These are phyloP conservation scores for Globisporangium camurandrum DNA, from an alignment of 352 stramenopile genomes.

Conservation along the genomic window DNA sequence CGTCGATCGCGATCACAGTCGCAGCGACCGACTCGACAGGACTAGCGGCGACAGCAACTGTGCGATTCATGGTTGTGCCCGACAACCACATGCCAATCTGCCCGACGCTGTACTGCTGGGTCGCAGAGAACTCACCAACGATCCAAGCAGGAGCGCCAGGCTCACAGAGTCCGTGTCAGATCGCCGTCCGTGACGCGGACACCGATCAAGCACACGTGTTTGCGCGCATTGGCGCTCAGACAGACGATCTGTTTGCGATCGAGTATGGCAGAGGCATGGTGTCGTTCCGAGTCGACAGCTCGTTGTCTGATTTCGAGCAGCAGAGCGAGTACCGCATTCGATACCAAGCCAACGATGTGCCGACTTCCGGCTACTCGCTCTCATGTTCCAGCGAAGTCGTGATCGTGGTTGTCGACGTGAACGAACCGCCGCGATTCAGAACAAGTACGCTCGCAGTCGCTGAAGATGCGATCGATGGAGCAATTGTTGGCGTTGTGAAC, in stretches of 20 bases:
- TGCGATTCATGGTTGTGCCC: slow-evolving; percentile 27
- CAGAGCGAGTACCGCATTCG: slow-evolving; percentile 28
- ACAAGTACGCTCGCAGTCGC: slow-evolving; percentile 11
- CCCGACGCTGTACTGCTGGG: slow-evolving; percentile 41
- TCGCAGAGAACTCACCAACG: slow-evolving; percentile 33
- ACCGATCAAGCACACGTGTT: slow-evolving; percentile 34
- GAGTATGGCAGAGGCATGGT: slow-evolving; percentile 26
- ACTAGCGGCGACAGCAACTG: slow-evolving; percentile 11
- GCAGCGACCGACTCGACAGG: slow-evolving; percentile 3
- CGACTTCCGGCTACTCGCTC: slow-evolving; percentile 22
- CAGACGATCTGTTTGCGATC: slow-evolving; percentile 8
- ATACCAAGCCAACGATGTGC: slow-evolving; percentile 45
- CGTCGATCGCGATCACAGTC: background rate
- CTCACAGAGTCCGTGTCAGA: slow-evolving; percentile 25
- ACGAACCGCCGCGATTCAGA: slow-evolving; percentile 32
- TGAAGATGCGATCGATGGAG: slow-evolving; percentile 16
- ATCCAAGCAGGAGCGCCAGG: slow-evolving; percentile 28
- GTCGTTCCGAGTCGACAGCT: slow-evolving; percentile 13
- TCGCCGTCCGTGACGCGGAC: slow-evolving; percentile 30
- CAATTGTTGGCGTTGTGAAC: slow-evolving; percentile 10
- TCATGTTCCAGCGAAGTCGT: slow-evolving; percentile 32
- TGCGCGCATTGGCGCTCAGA: slow-evolving; percentile 21
- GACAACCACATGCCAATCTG: slow-evolving; percentile 47
- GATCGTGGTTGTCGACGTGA: slow-evolving; percentile 38
- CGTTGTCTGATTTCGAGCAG: slow-evolving; percentile 36